phyloP scores from a whole-genome alignment of 2,329 filamentous ascomycete species.

The Verticillium nubilum region DNA sequence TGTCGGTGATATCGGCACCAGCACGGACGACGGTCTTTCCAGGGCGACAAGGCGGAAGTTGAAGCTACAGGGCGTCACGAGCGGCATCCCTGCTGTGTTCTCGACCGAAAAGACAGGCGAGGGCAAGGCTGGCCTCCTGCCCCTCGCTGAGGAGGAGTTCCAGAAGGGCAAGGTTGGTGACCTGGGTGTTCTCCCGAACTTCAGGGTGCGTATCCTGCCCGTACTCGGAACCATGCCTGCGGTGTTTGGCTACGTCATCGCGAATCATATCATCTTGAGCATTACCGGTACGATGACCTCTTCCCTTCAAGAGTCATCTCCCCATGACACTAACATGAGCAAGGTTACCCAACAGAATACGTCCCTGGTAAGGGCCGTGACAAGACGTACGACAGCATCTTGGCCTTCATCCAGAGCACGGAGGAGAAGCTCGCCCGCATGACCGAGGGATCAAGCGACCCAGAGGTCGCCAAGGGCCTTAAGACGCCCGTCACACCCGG shows the following conservation, averaged over 20 bases:
- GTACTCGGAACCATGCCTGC: slow-evolving; percentile 97
- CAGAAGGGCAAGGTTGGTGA: slow-evolving; percentile 80
- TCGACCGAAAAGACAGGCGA: slow-evolving; percentile 86
- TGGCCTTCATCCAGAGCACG: slow-evolving; percentile 67
- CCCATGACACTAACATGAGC: slow-evolving; percentile 8
- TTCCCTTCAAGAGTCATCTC: background rate
- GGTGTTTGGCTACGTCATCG: slow-evolving; percentile 85
- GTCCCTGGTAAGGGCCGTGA: slow-evolving; percentile 74
- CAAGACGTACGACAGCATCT: slow-evolving; percentile 85
- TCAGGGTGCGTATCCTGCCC: slow-evolving; percentile 88
- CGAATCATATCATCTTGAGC: slow-evolving; percentile 86
- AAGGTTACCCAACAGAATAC: slow-evolving; percentile 82
- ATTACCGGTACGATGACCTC: slow-evolving; percentile 42
- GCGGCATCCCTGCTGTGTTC: slow-evolving; percentile 86
- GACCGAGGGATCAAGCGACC: slow-evolving; percentile 28
- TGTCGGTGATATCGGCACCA: slow-evolving; percentile 85
- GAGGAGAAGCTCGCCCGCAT: slow-evolving; percentile 43
- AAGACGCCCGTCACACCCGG: slow-evolving; percentile 72
- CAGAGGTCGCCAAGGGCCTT: slow-evolving; percentile 59
- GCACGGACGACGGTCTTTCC: slow-evolving; percentile 83
- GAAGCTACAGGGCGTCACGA: slow-evolving; percentile 70
- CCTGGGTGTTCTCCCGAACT: slow-evolving; percentile 83
- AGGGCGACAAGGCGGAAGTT: slow-evolving; percentile 75
- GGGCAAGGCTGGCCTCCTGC: slow-evolving; percentile 85
- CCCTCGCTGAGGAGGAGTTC: slow-evolving; percentile 83